Base-by-base conservation (phyloP, 2,329 filamentous ascomycete species). In the Diplodia mutila region DNA sequence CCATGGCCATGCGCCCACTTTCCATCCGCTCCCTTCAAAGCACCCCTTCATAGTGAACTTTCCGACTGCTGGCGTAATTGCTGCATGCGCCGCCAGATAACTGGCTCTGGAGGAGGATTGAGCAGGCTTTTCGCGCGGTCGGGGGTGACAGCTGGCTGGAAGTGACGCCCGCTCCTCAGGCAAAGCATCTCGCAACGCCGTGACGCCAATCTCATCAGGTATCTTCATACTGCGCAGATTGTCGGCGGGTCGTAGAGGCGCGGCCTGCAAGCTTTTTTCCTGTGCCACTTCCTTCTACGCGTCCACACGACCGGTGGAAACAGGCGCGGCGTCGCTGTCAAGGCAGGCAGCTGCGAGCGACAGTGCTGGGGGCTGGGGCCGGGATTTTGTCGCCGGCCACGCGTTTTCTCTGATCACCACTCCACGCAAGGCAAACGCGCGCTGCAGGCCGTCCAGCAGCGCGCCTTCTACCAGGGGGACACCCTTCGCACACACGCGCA, bases 11-110 rank as follows among this genome's bases (percentile, higher is more conserved):
- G 70, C 73, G 42, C 65, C 53, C 65, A 66, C 52, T 73, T 70
- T 73, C 69, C 68, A 67, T 68, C 71, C 71, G 71, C 71, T 71
- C 74, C 75, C 72, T 73, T 76, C 73, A 53, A 55, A 67, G 49
- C 25, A 65, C 29, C 66, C 66, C 66, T 42, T 67, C 66, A 67
- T 67, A 67, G 66, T 67, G 66, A 67, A 61, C 55, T 63, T 54
- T 55, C 49, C 57, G 55, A 67, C 59, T 67, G 66, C 57, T 61
- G 66, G 55, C 46, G 37, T 57, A 55, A 57, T 54, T 63, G 59
- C 39, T 54, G 64, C 52, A 61, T 68, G 67, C 51, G 49, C 42
- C 52, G 67, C 61, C 67, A 68, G 67, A 68, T 68, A 68, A 68
- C 67, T 68, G 67, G 67, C 67, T 42, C 37, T 54, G 67, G 46